A percentile compares a stretch with the other conserved stretches of the same genome.
These are phyloP conservation scores for Trichoderma erinaceum DNA, from an alignment of 495 filamentous ascomycete species.

Conservation along the genomic window DNA sequence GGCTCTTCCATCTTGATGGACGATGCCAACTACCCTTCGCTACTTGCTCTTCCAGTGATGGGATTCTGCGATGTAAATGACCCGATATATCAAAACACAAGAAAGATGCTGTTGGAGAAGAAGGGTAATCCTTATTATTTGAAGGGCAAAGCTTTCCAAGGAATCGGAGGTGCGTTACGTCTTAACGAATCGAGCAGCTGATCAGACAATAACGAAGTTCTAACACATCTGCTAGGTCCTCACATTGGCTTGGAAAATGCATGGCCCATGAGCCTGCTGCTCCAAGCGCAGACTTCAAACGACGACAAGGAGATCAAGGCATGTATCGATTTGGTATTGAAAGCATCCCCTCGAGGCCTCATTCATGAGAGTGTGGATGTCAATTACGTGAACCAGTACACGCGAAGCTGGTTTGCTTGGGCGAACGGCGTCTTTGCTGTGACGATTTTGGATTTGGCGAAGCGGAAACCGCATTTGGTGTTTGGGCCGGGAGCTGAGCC, in stretches of 20 bases:
- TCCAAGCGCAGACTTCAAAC: slow-evolving; percentile 86
- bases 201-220: background rate
- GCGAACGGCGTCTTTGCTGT: slow-evolving; percentile 95
- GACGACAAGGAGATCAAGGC: slow-evolving; percentile 75
- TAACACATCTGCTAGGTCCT: slow-evolving; percentile 32
- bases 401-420: slow-evolving; percentile 94
- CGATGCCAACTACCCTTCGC: slow-evolving; percentile 89
- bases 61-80: slow-evolving; percentile 70
- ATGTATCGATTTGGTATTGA: slow-evolving; percentile 65
- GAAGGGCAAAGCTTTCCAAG: slow-evolving; percentile 68
- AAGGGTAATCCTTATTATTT: slow-evolving; percentile 86
- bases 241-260: slow-evolving; percentile 78
- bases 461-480: slow-evolving; percentile 78
- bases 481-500: slow-evolving; percentile 57
- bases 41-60: slow-evolving; percentile 81
- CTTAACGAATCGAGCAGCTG: background rate
- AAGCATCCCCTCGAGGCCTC: slow-evolving; percentile 66
- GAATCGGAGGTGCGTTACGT: slow-evolving; percentile 66
- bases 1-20: slow-evolving; percentile 92
- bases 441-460: slow-evolving; percentile 83
- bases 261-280: slow-evolving; percentile 94
- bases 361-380: slow-evolving; percentile 93
- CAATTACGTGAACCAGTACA: slow-evolving; percentile 64
- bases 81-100: slow-evolving; percentile 76
- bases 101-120: slow-evolving; percentile 80